A percentile compares a stretch with the other conserved stretches of the same genome.
Evolutionary conservation across 768 basidiomycete genomes (phyloP).

Genomic region (Leccinum variicolor): DNA sequence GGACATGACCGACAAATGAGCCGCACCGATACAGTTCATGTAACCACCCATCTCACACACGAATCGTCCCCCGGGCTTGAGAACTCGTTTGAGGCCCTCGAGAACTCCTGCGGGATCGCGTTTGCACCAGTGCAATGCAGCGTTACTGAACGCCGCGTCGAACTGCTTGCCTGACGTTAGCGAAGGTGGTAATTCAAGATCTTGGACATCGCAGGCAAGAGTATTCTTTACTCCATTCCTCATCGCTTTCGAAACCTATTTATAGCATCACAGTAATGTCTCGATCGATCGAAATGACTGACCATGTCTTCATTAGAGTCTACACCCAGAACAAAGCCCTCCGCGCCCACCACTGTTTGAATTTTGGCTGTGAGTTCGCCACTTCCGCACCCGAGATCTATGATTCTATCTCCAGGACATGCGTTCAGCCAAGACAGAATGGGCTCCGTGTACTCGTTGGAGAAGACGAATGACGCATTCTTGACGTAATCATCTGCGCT

Average conservation of each 20-base stretch:
- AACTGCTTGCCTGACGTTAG: constrained; percentile 39
- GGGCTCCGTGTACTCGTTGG: constrained; percentile 42
- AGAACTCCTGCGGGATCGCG: constrained; percentile 64
- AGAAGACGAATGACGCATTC: constrained; percentile 69
- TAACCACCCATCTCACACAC: constrained; percentile 78
- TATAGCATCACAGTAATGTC: neutral
- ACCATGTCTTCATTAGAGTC: constrained; percentile 78
- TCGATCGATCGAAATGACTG: constrained; percentile 14
- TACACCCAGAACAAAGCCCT: constrained; percentile 61
- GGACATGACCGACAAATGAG: neutral
- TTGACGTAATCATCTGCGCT: constrained; percentile 59
- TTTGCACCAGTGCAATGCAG: constrained; percentile 86
- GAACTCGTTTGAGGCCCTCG: constrained; percentile 50
- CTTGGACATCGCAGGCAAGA: constrained; percentile 55
- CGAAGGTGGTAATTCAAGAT: constrained; percentile 34
- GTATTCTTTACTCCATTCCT: constrained; percentile 43
- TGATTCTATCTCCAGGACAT: constrained; percentile 61
- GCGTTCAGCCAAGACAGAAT: constrained; percentile 62
- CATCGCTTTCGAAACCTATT: constrained; percentile 53
- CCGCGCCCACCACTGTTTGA: constrained; percentile 45
- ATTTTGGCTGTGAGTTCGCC: constrained; percentile 71
- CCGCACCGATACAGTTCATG: constrained; percentile 63
- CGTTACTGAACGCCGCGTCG: constrained; percentile 79
- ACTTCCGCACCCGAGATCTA: constrained; percentile 82
- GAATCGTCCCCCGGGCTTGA: constrained; percentile 70